Conservation (phyloP, 495 filamentous ascomycete species). For the Aspergillus sclerotioniger region DNA sequence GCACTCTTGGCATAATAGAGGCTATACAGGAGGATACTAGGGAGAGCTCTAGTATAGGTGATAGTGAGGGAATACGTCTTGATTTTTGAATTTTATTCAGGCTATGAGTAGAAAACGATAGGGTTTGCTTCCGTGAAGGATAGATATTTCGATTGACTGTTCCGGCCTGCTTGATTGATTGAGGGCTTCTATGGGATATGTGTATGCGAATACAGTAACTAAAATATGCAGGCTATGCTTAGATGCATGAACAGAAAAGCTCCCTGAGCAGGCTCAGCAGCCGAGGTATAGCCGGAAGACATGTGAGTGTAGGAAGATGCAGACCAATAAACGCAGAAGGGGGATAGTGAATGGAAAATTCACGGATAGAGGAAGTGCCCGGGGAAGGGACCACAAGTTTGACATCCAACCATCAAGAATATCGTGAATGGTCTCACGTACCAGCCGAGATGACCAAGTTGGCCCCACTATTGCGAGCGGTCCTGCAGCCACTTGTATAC, state of each 20-base stretch:
- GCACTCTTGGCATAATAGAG: no score
- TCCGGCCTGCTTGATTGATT: no score
- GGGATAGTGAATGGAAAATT: background rate
- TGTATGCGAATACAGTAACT: no score
- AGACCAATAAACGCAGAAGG: background rate
- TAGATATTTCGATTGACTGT: no score
- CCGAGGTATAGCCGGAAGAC: background rate
- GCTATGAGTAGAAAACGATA: no score
- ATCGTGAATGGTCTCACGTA: background rate
- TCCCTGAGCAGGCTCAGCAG: background rate
- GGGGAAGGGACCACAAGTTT: background rate
- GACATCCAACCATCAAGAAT: background rate
- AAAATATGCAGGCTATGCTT: background rate
- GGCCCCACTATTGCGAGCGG: constrained; percentile 28
- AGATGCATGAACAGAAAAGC: background rate
- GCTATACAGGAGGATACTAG: no score
- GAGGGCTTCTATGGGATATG: no score
- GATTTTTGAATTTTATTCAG: no score
- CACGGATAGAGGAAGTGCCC: no score
- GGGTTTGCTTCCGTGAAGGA: no score
- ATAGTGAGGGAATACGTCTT: no score
- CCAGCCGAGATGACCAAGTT: background rate
- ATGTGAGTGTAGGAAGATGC: background rate
- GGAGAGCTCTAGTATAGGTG: no score
- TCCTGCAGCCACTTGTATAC: constrained; percentile 70